phyloP scores from a whole-genome alignment of 2,329 filamentous ascomycete species.

The Chaetomium strumarium region DNA sequence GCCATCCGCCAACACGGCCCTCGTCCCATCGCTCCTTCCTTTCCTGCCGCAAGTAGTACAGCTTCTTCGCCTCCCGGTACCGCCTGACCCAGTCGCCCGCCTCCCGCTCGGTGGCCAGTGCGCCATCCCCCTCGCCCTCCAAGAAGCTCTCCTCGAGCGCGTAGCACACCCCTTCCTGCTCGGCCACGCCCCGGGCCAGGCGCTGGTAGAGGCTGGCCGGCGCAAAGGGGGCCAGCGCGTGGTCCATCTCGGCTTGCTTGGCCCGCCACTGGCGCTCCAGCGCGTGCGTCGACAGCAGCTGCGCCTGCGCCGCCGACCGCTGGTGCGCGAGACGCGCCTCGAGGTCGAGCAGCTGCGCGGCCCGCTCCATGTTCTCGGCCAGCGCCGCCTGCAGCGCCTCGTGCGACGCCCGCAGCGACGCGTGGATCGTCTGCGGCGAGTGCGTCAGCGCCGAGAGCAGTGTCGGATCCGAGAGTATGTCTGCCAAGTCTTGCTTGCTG shows the following conservation, averaged over 20 bases:
- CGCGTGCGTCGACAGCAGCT: constrained; percentile 75
- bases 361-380: constrained; percentile 64
- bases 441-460: constrained; percentile 72
- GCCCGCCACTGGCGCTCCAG: constrained; percentile 89
- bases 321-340: constrained; percentile 53
- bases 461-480: constrained; percentile 56
- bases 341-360: constrained; percentile 54
- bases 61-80: constrained; percentile 72
- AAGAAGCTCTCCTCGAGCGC: constrained; percentile 92
- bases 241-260: constrained; percentile 85
- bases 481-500: constrained; percentile 73
- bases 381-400: constrained; percentile 60
- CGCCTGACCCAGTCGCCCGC: constrained; percentile 76
- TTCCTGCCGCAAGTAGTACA: constrained; percentile 76
- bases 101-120: constrained; percentile 68
- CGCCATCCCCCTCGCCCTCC: constrained; percentile 48
- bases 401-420: constrained; percentile 62
- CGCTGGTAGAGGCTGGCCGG: constrained; percentile 82
- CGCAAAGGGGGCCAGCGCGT: constrained; percentile 75
- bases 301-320: constrained; percentile 68
- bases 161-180: constrained; percentile 74
- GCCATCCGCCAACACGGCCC: constrained; percentile 89
- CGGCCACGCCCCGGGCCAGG: constrained; percentile 66
- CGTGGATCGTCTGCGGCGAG: constrained; percentile 61
- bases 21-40: constrained; percentile 94